Base-by-base conservation (phyloP, 805 yeast genomes). In the Metschnikowia proteae region DNA sequence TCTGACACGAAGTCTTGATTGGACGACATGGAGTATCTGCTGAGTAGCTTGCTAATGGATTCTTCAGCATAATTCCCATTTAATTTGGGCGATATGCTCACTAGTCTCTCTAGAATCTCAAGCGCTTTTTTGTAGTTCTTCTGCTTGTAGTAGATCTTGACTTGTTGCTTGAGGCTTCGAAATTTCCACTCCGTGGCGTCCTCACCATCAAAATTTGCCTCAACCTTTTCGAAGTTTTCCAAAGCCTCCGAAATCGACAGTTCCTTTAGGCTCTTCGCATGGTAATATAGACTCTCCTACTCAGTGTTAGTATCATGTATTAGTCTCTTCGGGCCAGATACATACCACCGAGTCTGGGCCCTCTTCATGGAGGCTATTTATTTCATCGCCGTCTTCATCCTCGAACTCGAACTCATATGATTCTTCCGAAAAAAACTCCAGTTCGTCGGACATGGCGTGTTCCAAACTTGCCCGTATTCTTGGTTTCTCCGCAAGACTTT, bases 341-440 rank as follows among this genome's bases (percentile, higher is more conserved):
- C 56, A 36, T 36, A 45, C 55, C 27, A 56, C 59, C 4, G 56
- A 50, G 17, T 63, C 62, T 31, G 13, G 36, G 36, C 31, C 43
- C 26, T 40, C 43, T 40, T 40, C 43, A 3, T 58, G 62, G 11
- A 63, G 59, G 23, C 54, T 58, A 13, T 60, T 67, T 30, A 60
- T 61, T 26, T 62, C 67, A 22, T 62, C 70, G 8, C 62, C 69
- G n/a, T 64, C 64, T 8, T 63, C 67, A 29, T 60, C 61, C 36
- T 54, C 61, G 41, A 70, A 70, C 47, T 71, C 75, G 45, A 70
- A 70, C 45, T 71, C 75, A 47, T 69, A 70, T 25, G 73, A 69
- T 49, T 70, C 75, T 45, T 71, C 73, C 1, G 71, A 68, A 13
- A 58, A 55, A 53, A 54, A 69, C 25, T 65, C 71, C 25, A 64